Base-by-base conservation (phyloP, 2,329 filamentous ascomycete genomes). In the Zymoseptoria brevis region DNA sequence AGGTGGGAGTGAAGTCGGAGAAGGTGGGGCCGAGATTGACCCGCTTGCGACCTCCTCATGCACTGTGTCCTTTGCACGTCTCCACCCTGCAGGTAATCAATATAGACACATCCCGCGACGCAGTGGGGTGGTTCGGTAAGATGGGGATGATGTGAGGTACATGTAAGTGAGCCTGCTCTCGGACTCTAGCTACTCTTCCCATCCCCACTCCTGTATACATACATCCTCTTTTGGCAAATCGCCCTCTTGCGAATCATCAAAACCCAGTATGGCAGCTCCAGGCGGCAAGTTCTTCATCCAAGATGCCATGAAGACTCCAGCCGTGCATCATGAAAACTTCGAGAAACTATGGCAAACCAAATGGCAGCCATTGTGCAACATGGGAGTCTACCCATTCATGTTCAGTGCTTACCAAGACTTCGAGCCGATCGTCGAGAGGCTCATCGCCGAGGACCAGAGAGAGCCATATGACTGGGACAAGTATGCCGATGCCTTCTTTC, bases 371-470 rank as follows among this genome's bases (percentile, higher is more conserved):
- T 85, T 85, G 65, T 70, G 65, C 45, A 67, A 72, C 41, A 85
- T 84, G 74, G 80, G 83, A 58, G 78, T 90, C 8, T 73, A 73
- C 50, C 71, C 71, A 24, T 91, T 91, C 77, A 88, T 90, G 76
- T 88, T 90, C 73, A 83, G 85, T 54, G 76, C 79, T 3, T 81
- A 81, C 59, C 78, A 83, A 59, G 88, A 91, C 73, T 90, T 91
- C 68, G 80, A 82, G 65, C 86, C 86, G 19, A 79, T 91, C 30
- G 88, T 89, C 55, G 71, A 81, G n/a, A 75, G 82, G 57, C 75
- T 91, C 51, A 82, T 87, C 53, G 73, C 80, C 75, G 75, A 81
- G 67, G 76, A 82, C 66, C 79, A 86, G 71, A 83, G 87, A 70
- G 85, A 89, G 66, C 85, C 83, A 11, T 85, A 83, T 64, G 69